Evolutionary conservation across 2,329 filamentous ascomycete genomes (phyloP), one percentile per base, ranked within the genome.

Genomic region (Botrytis sinoallii): DNA sequence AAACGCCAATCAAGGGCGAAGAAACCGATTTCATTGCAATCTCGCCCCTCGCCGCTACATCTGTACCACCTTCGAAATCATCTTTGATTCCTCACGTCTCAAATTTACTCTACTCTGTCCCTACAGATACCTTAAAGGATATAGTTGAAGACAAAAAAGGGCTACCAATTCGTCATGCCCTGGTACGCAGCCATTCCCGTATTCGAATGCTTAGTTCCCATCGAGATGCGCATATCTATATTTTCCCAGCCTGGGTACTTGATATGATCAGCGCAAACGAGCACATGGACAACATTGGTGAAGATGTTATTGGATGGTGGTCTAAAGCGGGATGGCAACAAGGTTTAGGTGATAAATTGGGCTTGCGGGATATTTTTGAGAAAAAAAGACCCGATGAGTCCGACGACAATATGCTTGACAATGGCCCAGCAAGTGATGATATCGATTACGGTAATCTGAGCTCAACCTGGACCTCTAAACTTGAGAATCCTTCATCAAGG

Each of bases 291-390:
- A 97, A 91, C 73, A 90, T 99, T 66, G 93, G 92, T 46, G 95
- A 98, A 82, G 95, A 98, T 79, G 90, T 98, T 9, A 86, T 98
- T 25, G 94, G 95, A 10, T 97, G 93, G 92, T 97, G 95, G 94
- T 93, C 95, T 48, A 98, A 98, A 82, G 90, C 95, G 0, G 90
- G 91, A 72, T 99, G 96, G 96, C 95, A 98, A 82, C 86, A 88
- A 4, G 93, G 93, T 0, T 85, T 98, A 4, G 89, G 88, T 0
- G 89, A 92, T 70, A 98, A 97, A 82, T 86, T 98, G 12, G 88
- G 90, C 1, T 84, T 97, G 70, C 85, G 88, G 68, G 86, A 91
- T 63, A 88, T 95, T 6, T 85, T 96, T 68, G 85, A 87, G 22
- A 85, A 81, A 74, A 81, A 81, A 70, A 77, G 82, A 14, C 80